phyloP scores from a whole-genome alignment of 2,329 filamentous ascomycete genomes.

The Sclerotinia nivalis region DNA sequence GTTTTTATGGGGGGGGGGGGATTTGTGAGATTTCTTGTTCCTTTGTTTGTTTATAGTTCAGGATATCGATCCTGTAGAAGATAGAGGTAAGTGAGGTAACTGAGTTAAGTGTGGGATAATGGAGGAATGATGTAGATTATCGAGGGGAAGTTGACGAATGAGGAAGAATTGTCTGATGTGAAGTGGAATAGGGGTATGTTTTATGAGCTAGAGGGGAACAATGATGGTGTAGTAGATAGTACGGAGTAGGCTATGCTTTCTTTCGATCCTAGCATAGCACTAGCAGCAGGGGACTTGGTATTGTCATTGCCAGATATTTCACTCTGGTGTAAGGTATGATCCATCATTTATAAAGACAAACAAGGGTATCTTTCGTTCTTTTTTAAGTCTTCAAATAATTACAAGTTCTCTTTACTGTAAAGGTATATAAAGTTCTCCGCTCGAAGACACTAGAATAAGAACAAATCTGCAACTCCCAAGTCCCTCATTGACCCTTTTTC shows the following conservation, averaged over 20 bases:
- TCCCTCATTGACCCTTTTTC: constrained; percentile 33
- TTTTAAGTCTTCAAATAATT: constrained; percentile 1
- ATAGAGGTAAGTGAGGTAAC: too few relatives aligned
- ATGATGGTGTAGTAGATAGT: background rate
- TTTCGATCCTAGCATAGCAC: background rate
- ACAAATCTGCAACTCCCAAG: background rate
- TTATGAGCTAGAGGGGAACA: background rate
- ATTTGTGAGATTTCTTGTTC: too few relatives aligned
- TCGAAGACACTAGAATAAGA: background rate
- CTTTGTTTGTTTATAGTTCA: too few relatives aligned
- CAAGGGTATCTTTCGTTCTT: constrained; percentile 2
- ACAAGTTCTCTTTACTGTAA: background rate
- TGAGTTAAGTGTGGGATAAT: too few relatives aligned
- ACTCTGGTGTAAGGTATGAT: background rate
- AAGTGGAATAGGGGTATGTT: too few relatives aligned
- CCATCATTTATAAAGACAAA: background rate
- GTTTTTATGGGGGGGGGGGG: too few relatives aligned
- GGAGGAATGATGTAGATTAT: too few relatives aligned
- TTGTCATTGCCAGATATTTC: background rate
- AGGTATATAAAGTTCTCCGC: background rate
- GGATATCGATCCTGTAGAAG: too few relatives aligned
- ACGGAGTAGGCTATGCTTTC: background rate
- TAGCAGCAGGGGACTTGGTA: too few relatives aligned
- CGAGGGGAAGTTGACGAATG: too few relatives aligned
- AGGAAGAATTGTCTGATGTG: too few relatives aligned